Conservation (phyloP, 441 rosid genomes). For the Erysimum cheiri region DNA sequence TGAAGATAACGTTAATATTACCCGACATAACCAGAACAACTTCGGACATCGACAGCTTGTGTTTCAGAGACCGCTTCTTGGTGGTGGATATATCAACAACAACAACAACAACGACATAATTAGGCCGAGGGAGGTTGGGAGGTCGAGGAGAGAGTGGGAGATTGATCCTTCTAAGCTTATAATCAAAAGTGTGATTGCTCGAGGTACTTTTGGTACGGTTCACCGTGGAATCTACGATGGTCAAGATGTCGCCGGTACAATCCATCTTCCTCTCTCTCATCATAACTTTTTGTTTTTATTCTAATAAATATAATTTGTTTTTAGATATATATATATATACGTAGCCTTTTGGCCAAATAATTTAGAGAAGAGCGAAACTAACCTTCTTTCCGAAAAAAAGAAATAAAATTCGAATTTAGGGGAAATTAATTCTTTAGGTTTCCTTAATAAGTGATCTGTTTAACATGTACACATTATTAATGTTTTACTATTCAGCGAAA, state of each 20-base stretch:
- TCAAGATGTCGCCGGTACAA: constrained; percentile 89
- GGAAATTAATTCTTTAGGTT: neutral
- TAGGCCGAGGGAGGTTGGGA: constrained; percentile 32
- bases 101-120: constrained; percentile 29
- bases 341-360: constrained; percentile 13
- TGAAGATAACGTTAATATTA: constrained; percentile 37
- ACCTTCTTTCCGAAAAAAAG: constrained; percentile 6
- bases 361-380: neutral
- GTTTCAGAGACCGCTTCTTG: constrained; percentile 41
- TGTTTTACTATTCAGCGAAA: neutral
- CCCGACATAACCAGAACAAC: constrained; percentile 29
- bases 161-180: constrained; percentile 86
- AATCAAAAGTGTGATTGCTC: constrained; percentile 76
- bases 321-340: neutral
- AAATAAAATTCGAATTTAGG: neutral
- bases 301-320: neutral
- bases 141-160: constrained; percentile 83
- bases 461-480: neutral
- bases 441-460: constrained; percentile 9
- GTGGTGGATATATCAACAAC: constrained; percentile 27
- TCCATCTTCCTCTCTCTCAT: constrained; percentile 32
- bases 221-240: constrained; percentile 93
- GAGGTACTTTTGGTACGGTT: constrained; percentile 93
- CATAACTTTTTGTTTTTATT: neutral
- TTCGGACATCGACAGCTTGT: constrained; percentile 44